Base-by-base conservation (phyloP, 495 filamentous ascomycete species). In the Daldinia decipiens region DNA sequence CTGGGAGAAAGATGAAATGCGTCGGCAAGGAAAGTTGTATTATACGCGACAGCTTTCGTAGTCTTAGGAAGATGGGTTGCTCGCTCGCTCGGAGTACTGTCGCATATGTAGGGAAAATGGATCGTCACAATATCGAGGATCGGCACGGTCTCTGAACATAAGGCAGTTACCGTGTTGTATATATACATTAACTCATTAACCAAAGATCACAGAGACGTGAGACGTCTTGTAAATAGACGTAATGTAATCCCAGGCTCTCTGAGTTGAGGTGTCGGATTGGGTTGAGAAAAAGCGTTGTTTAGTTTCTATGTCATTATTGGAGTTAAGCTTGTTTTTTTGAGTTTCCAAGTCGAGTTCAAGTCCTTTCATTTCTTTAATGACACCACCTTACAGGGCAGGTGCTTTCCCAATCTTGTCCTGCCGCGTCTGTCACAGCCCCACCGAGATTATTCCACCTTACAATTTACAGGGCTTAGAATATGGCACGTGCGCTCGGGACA, bases 91-190 rank as follows among this genome's bases (percentile, higher is more conserved):
- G 38, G 12, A 56, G 36, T 52, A 26, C 21, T 53, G 65, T 72
- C 70, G 65, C 65, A 72, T 72, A 65, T 32, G 59, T 55, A 51
- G 66, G 52, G 65, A 59, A 67, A 72, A 72, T 72, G 65, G 70
- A 72, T 68, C 70, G 59, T 72, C 65, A 50, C 57, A 39, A 53
- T 71, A 47, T 47, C 40, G 53, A 52, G 65, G 64, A 72, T 72
- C 65, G 60, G 59, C 59, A 55, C 55, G 29, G 58, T 45, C 59
- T 67, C 17, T 39, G 24, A 68, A 53, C 47, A 40, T 64, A 24
- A 67, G 39, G 64, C 15, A 67, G 34, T 52, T 57, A 56, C 45
- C 40, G 64, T 51, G 50, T 43, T 51, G 60, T 72, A 54, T 67
- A 56, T 56, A 56, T 43, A 59, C 39, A 55, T 62, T 58, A 67